Evolutionary conservation across 2,329 filamentous ascomycete species (phyloP).

Genomic region (Cadophora sp.): DNA sequence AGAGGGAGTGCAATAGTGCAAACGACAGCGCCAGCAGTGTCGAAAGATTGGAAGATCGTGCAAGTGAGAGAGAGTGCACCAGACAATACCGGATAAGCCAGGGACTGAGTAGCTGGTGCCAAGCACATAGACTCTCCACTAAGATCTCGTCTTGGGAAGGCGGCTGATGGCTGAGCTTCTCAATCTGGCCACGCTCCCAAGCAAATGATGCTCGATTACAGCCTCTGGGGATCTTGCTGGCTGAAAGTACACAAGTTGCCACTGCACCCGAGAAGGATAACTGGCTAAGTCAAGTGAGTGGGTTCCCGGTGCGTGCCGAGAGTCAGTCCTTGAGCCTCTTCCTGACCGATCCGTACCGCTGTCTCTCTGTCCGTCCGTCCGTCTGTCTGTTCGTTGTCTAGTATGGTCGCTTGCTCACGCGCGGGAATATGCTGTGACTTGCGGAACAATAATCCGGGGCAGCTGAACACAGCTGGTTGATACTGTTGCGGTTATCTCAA

Average conservation of each 20-base stretch:
- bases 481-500: constrained; percentile 18
- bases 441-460: constrained; percentile 7
- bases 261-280: neutral
- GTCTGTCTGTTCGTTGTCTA: neutral
- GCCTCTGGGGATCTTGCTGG: constrained; percentile 4
- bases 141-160: constrained; percentile 29
- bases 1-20: neutral
- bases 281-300: neutral
- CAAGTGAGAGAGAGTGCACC: constrained; percentile 19
- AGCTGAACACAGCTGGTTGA: constrained; percentile 26
- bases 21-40: neutral
- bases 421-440: constrained; percentile 8
- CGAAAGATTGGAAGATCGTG: neutral
- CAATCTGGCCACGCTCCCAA: constrained; percentile 36
- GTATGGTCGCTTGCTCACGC: constrained; percentile 6
- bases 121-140: constrained; percentile 27
- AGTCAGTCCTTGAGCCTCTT: constrained; percentile 15
- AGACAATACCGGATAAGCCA: constrained; percentile 15
- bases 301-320: constrained; percentile 8
- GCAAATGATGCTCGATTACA: constrained; percentile 24
- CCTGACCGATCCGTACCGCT: constrained; percentile 8
- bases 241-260: constrained; percentile 16
- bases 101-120: constrained; percentile 22
- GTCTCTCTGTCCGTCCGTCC: constrained; percentile 7
- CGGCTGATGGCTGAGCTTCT: constrained; percentile 37